Percentiles rank a stretch among this genome's conserved stretches.
Evolutionary conservation across 306 rosid species (phyloP).

Genomic region (Glycine soja): DNA sequence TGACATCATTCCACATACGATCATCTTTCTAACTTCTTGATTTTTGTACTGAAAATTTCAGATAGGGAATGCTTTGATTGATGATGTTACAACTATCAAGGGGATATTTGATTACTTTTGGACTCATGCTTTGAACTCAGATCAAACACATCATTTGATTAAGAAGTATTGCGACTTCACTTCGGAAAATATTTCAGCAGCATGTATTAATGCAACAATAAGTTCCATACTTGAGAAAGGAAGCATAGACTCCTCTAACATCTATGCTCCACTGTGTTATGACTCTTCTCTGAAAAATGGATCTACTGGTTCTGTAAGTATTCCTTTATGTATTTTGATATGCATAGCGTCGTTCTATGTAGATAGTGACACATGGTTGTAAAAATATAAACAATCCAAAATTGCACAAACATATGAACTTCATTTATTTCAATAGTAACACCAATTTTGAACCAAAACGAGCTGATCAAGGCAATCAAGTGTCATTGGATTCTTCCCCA

Average conservation of each 20-base stretch:
- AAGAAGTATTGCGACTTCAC: conserved; percentile 56
- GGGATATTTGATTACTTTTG: conserved; percentile 56
- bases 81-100: conserved; percentile 36
- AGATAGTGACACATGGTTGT: too few species aligned
- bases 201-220: conserved; percentile 23
- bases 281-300: conserved; percentile 40
- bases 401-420: too few species aligned
- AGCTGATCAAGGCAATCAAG: background rate
- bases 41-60: conserved; percentile 44
- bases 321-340: too few species aligned
- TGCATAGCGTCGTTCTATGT: too few species aligned
- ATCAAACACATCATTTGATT: conserved; percentile 53
- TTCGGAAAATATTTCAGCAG: background rate
- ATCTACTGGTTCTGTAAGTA: conserved; percentile 52
- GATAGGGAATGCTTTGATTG: conserved; percentile 71
- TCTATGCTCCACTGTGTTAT: conserved; percentile 63
- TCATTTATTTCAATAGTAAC: background rate
- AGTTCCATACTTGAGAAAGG: conserved; percentile 42
- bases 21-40: background rate
- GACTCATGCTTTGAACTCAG: conserved; percentile 67
- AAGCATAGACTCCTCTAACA: conserved; percentile 45
- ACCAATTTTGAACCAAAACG: conserved; percentile 1
- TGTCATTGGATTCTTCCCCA: too few species aligned
- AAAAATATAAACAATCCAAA: too few species aligned
- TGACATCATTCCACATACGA: background rate